Base-by-base conservation (phyloP, 75 land plant species). In the Cunninghamia lanceolata region DNA sequence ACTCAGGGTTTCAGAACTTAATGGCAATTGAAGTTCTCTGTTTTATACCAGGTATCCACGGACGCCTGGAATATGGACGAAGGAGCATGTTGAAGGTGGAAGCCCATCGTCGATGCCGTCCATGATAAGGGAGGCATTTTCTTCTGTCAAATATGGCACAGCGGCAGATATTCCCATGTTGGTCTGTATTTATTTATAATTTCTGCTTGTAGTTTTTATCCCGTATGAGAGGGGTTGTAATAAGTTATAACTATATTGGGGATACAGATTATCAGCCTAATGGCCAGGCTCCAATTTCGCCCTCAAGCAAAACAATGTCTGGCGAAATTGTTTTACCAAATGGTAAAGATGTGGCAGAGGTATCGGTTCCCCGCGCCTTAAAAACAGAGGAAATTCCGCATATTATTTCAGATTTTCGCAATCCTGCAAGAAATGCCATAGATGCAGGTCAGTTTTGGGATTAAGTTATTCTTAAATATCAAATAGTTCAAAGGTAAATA, bases 311-410 rank as follows among this genome's bases (percentile, higher is more conserved):
- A 85, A 76, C 5, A 42, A 35, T 87, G 47, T 39, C 82, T 3
- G 43, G 82, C 40, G 75, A 82, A 28, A 13, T 46, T 17, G 28
- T 59, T 59, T 19, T 82, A 36, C 35, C 43, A 52, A 71, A 90
- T 47, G 91, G 90, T 9, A 80, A 86, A 39, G 92, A 83, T n/a
- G n/a, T n/a, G n/a, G n/a, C n/a, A n/a, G n/a, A n/a, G n/a, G n/a
- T n/a, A n/a, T n/a, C n/a, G n/a, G 73, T 91, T 73, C 96, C 94
- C 1, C 90, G 94, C 16, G 82, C 91, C 9, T 84, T 96, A 82
- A 89, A 89, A 56, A 92, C 92, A 42, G 91, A 93, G 11, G 97
- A 96, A 88, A 91, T 96, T 42, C 94, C 97, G 43, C 84, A 83
- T 46, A 86, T 59, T 59, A 6, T 59, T 17, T 21, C 21, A 59